These are phyloP conservation scores for Porogramme epimiltina DNA, from an alignment of 1,284 basidiomycete species.

Conservation along the genomic window DNA sequence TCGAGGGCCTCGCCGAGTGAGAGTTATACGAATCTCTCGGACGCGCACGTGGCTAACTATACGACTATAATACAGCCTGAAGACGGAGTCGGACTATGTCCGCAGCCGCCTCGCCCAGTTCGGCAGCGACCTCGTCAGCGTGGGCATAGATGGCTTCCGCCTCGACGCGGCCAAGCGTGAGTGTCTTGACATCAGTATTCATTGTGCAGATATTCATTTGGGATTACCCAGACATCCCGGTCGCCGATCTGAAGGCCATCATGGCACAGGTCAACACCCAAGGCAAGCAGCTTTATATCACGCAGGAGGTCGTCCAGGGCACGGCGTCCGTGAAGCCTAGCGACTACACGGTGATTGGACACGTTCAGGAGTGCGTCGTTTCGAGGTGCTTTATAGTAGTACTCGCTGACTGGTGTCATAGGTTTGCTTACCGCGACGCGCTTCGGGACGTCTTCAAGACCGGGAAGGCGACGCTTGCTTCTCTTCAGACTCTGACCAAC, in stretches of 20 bases:
- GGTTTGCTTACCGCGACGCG: slow-evolving; percentile 62
- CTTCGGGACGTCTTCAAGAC: slow-evolving; percentile 54
- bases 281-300: slow-evolving; percentile 46
- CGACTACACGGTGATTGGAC: slow-evolving; percentile 54
- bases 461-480: slow-evolving; percentile 46
- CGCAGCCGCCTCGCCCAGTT: slow-evolving; percentile 54
- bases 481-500: slow-evolving; percentile 56
- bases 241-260: slow-evolving; percentile 57
- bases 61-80: slow-evolving; percentile 45
- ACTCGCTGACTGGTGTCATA: slow-evolving; percentile 24
- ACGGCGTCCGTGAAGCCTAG: slow-evolving; percentile 52
- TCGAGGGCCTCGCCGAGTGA: slow-evolving; percentile 61
- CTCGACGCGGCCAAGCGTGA: slow-evolving; percentile 70
- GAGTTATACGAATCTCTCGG: too few relatives aligned
- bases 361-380: slow-evolving; percentile 63
- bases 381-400: too few relatives aligned
- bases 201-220: not conserved
- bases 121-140: slow-evolving; percentile 58
- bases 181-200: slow-evolving; percentile 8
- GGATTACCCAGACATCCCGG: slow-evolving; percentile 47
- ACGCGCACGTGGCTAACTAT: not conserved
- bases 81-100: slow-evolving; percentile 65
- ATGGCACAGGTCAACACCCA: slow-evolving; percentile 39
- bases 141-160: slow-evolving; percentile 66
- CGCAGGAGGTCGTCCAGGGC: slow-evolving; percentile 61